phyloP scores from a whole-genome alignment of 2,329 filamentous ascomycete genomes.

The Ampelomyces quisqualis region DNA sequence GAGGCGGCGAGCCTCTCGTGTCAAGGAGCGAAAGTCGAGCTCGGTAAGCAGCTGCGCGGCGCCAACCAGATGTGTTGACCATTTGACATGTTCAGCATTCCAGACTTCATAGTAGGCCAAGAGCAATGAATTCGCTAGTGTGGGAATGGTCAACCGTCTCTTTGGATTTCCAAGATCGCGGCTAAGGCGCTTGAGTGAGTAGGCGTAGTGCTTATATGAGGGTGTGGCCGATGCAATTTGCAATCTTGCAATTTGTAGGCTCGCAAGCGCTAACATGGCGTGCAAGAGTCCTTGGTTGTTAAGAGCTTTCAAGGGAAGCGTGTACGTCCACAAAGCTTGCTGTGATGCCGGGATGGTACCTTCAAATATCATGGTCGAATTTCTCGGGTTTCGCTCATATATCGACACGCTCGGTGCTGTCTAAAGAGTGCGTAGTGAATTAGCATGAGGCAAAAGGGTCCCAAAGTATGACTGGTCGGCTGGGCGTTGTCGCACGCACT shows the following conservation, averaged over 20 bases:
- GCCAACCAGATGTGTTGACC: slow-evolving; percentile 89
- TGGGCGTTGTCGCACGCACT: too few relatives aligned
- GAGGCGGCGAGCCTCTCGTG: slow-evolving; percentile 66
- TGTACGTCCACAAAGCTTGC: slow-evolving; percentile 64
- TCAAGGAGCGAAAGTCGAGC: slow-evolving; percentile 74
- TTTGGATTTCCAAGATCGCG: slow-evolving; percentile 71
- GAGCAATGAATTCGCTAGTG: slow-evolving; percentile 82
- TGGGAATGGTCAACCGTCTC: slow-evolving; percentile 72
- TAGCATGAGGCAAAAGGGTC: too few relatives aligned
- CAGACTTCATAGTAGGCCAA: slow-evolving; percentile 93
- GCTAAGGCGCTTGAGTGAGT: slow-evolving; percentile 75
- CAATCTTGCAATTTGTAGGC: slow-evolving; percentile 82
- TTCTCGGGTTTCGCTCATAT: slow-evolving; percentile 78
- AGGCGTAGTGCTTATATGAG: slow-evolving; percentile 88
- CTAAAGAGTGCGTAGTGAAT: slow-evolving; percentile 16
- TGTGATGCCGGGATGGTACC: slow-evolving; percentile 32
- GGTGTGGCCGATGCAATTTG: slow-evolving; percentile 73
- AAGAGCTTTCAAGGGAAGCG: slow-evolving; percentile 75
- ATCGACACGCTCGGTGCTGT: slow-evolving; percentile 84
- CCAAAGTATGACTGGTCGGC: too few relatives aligned
- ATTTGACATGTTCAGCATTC: slow-evolving; percentile 91
- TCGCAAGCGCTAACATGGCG: slow-evolving; percentile 83
- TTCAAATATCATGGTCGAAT: slow-evolving; percentile 68
- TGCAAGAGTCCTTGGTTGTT: slow-evolving; percentile 85
- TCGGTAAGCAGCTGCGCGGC: slow-evolving; percentile 80